phyloP scores from a whole-genome alignment of 305 asterid species.

The Fraxinus baroniana region DNA sequence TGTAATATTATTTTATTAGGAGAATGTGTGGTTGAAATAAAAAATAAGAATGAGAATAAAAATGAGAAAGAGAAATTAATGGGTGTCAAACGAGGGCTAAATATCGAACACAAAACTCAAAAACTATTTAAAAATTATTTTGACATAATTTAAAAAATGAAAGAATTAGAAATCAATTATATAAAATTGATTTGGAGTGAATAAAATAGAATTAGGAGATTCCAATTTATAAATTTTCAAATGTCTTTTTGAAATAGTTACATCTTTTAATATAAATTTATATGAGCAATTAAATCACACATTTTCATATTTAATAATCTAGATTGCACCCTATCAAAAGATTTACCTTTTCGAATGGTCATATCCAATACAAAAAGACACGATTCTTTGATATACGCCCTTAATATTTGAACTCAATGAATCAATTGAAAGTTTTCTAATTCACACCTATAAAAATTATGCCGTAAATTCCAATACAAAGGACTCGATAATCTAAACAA shows the following conservation, averaged over 20 bases:
- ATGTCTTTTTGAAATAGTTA: not conserved
- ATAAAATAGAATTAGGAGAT: not conserved
- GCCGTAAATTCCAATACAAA: not conserved
- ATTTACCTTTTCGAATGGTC: not conserved
- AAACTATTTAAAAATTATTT: too few relatives aligned
- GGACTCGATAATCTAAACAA: not conserved
- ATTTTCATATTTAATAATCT: not conserved
- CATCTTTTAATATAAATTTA: not conserved
- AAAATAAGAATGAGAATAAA: too few relatives aligned
- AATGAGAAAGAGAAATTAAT: too few relatives aligned
- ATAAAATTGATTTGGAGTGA: not conserved
- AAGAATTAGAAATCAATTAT: too few relatives aligned
- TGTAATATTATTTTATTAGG: too few relatives aligned
- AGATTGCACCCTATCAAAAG: not conserved
- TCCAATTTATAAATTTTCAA: not conserved
- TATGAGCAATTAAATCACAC: not conserved
- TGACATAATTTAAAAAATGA: too few relatives aligned
- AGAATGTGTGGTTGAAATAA: too few relatives aligned
- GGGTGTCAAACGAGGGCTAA: too few relatives aligned
- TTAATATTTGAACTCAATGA: not conserved
- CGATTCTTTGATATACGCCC: not conserved
- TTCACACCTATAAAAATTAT: not conserved
- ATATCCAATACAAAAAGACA: not conserved
- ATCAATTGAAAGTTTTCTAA: not conserved
- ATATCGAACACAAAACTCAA: not conserved